phyloP scores from a whole-genome alignment of 257 asterid genomes.

The Solanum piurae region DNA sequence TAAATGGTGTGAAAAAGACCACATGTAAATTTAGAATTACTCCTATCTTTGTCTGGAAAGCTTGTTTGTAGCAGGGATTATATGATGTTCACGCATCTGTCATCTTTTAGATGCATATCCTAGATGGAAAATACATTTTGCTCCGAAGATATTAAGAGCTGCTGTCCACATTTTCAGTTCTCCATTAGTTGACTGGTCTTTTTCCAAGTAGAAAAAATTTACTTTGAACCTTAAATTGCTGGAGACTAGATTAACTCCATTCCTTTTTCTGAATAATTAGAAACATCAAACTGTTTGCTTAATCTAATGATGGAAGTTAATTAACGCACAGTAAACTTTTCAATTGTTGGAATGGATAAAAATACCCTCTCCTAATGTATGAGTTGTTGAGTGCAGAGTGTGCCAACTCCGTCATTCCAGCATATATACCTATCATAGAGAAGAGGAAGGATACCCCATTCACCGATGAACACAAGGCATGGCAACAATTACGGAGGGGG shows the following conservation, averaged over 20 bases:
- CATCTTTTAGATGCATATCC: neutral
- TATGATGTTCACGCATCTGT: neutral
- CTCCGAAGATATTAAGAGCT: neutral
- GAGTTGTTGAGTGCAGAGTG: slow-evolving; percentile 59
- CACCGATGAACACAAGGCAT: slow-evolving; percentile 61
- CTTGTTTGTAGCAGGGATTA: neutral
- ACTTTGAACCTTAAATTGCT: neutral
- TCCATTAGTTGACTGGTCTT: neutral
- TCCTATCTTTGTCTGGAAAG: neutral
- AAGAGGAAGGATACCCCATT: slow-evolving; percentile 79
- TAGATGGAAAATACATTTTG: neutral
- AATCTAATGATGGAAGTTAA: neutral
- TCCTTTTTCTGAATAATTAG: neutral
- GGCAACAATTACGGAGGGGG: slow-evolving; percentile 97
- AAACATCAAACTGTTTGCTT: neutral
- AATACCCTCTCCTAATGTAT: neutral
- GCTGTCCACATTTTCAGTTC: neutral
- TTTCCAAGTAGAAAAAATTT: neutral
- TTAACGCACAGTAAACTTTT: neutral
- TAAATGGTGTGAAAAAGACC: slow-evolving; percentile 25
- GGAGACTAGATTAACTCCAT: neutral
- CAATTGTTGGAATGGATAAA: neutral
- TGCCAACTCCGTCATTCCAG: slow-evolving; percentile 89
- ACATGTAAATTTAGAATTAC: neutral
- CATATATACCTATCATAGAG: slow-evolving; percentile 79